Evolutionary conservation across 371 early-diverging fungal genomes (phyloP), one percentile per base, ranked within the genome.

Genomic region (Mortierella sp.): DNA sequence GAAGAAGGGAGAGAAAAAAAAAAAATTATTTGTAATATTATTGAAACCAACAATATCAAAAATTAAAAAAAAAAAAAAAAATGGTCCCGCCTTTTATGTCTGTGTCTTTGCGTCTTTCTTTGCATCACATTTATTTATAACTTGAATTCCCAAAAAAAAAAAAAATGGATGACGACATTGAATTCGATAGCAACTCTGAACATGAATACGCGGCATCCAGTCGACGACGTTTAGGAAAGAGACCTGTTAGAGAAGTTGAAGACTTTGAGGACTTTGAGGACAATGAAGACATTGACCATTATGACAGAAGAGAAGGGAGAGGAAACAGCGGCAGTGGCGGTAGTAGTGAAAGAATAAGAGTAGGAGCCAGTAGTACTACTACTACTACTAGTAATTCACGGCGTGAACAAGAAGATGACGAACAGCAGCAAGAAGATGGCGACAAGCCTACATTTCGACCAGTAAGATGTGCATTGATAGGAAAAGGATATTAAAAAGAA

Each of bases 141-240:
- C 57, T 54, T 47, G 7, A 28, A 53, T 7, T 17, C 5, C 34
- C 35, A 57, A 57, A 19, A 57, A n/a, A 12, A 51, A 51, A 68
- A 53, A 37, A 15, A 8, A 66, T 61, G 66, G 61, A 71, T 55
- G 67, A 70, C 64, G 64, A 66, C 60, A 58, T 71, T 31, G 71
- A 71, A 3, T 43, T 66, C 23, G 66, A 71, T 22, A 71, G 71
- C 68, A 66, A 60, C 8, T 32, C 54, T 2, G 64, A 67, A 42
- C 67, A 63, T n/a, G 64, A 67, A 4, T 56, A 69, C 53, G 47
- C 60, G 28, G 45, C 62, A 10, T 26, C 22, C 7, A 53, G 58
- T 10, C 57, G 57, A 35, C 42, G 54, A 13, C 58, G 15, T 13
- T n/a, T 26, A 40, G 58, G 54, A 34, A 73, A 62, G 42, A 45